Evolutionary conservation across 2,329 filamentous ascomycete genomes (phyloP), one percentile per base, ranked within the genome.

Genomic region (Xylaria multiplex): DNA sequence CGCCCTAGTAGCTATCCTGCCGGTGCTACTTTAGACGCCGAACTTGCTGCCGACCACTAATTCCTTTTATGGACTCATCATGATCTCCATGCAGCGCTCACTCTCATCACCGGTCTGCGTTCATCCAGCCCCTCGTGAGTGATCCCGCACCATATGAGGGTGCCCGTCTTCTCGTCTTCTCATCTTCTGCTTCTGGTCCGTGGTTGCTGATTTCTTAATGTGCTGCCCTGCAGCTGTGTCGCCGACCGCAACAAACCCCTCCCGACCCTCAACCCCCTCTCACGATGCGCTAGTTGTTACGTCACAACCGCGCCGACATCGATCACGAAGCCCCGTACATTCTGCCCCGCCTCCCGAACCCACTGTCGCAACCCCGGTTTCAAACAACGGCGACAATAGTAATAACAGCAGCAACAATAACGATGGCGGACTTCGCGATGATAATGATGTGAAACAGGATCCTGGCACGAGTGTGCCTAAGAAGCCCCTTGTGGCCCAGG

Each of bases 1-100:
- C 50, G 59, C 64, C 63, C 72, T 73, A 65, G 73, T 70, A 72
- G 69, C 69, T 72, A 70, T 73, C 57, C 30, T 14, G 37, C 60
- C 68, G 66, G 71, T 69, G 73, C 72, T 76, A 70, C 73, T 76
- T 68, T 60, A 50, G 59, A 77, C 75, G 78, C 80, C 79, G 75
- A 72, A 72, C 73, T 77, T 30, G 75, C 67, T 70, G 64, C 64
- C 65, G 71, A 49, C 35, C 19, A 40, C 9, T 40, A 13, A 2
- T 9, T 16, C n/a, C 69, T 70, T 74, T 75, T 75, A 84, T 83
- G 82, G 80, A 78, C 78, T 79, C 83, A 84, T 77, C 79, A 87
- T 88, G 84, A 85, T 86, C 77, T 84, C 85, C 79, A 87, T 88
- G 85, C 85, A 88, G 80, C 84, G 84, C 74, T 88, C 86, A 70